These are phyloP conservation scores for Globisporangium spinosum DNA, from an alignment of 352 stramenopile genomes.

Conservation along the genomic window DNA sequence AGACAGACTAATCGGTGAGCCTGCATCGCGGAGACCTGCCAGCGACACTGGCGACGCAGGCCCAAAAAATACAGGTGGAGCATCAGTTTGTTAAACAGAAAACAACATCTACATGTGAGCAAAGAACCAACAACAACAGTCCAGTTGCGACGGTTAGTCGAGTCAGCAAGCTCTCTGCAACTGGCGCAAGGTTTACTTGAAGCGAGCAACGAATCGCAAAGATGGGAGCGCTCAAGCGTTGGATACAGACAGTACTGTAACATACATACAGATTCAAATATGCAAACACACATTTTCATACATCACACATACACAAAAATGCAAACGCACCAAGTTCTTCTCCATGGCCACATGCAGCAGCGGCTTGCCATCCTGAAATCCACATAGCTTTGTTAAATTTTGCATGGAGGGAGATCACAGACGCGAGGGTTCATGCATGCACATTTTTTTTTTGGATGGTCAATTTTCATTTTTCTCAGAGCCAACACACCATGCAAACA, in stretches of 20 bases:
- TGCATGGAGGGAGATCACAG: neutral
- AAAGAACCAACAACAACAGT: neutral
- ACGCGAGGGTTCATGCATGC: neutral
- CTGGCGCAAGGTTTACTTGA: neutral
- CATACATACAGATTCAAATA: neutral
- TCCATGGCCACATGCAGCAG: conserved; percentile 28
- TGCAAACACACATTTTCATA: neutral
- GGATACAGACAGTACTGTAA: conserved; percentile 4
- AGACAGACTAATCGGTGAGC: too few species aligned
- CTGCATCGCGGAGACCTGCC: too few species aligned
- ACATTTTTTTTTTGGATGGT: neutral
- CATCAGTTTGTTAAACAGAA: conserved; percentile 13
- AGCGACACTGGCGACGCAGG: too few species aligned
- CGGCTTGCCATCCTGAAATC: conserved; percentile 31
- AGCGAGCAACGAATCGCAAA: too few species aligned
- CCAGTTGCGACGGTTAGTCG: neutral
- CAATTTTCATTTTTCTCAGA: conserved; percentile 1
- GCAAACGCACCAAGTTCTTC: conserved; percentile 24
- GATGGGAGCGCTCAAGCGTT: neutral
- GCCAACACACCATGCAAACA: neutral
- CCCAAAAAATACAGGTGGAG: too few species aligned
- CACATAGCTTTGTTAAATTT: neutral
- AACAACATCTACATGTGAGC: neutral
- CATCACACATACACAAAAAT: neutral
- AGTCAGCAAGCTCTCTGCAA: neutral